Evolutionary conservation across 2,329 filamentous ascomycete genomes (phyloP), one percentile per base, ranked within the genome.

Genomic region (Pseudogymnoascus sp.): DNA sequence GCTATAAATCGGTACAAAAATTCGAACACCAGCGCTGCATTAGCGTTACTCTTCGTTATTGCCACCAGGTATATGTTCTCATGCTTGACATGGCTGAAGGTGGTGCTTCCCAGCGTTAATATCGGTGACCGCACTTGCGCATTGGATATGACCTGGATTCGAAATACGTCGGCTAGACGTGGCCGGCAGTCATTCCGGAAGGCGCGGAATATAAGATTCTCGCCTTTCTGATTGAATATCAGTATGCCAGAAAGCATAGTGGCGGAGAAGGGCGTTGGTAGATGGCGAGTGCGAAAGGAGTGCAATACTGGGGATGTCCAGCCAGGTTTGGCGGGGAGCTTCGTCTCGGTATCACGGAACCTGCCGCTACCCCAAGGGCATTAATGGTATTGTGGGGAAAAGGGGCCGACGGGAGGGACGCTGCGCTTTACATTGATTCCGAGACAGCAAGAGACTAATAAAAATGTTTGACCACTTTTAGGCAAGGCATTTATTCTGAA

Each of bases 71-170:
- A 99, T 73, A 99, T 97, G 75, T 99, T 99, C 74, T 99, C 94
- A 78, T 97, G 93, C 76, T 96, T 97, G 77, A 99, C 93, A 86
- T 99, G 94, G 80, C 92, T 96, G 77, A 99, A 99, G 55, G 95
- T 99, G 62, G 94, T 99, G 74, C 91, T 96, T 67, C 95, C 94
- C 63, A 99, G 86, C 4, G 94, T 99, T 70, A 99, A 82, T 77
- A 99, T 97, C 64, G 94, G 94, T 68, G 94, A 97, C 68, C 95
- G 91, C 64, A 99, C 94, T 76, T 97, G 92, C 60, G 94, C 88
- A 75, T 99, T 99, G 70, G 92, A 96, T 75, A 99, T 97, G 78
- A 99, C 93, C 74, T 99, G 94, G 76, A 99, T 99, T 76, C 94
- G 92, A 78, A 99, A 99, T 79, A 99, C 93, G 74, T 99, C 94